Evolutionary conservation across 768 basidiomycete genomes (phyloP), one percentile per base, ranked within the genome.

Genomic region (Macrolepiota dolichaula): DNA sequence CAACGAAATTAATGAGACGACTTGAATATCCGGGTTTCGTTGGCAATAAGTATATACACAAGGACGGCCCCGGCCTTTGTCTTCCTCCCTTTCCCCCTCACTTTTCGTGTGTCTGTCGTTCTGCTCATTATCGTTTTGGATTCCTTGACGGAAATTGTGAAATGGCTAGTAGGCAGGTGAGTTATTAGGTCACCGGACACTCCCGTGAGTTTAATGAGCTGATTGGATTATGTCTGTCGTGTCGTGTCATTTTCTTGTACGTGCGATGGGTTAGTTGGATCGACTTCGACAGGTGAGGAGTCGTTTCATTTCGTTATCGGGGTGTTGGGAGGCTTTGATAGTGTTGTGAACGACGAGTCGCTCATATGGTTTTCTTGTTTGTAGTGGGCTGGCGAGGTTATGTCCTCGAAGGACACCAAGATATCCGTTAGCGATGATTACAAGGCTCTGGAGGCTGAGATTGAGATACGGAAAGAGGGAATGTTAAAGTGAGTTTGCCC

Each of bases 381-480:
- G 47, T 67, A 95, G 91, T 92, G 92, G 90, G 92, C 91, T 4
- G 92, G 91, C 44, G 93, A 96, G 75, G 89, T 91, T 66, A 92
- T 97, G 56, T 87, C 91, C 42, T 82, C 88, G 25, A 84, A 88
- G 64, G 91, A 94, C 70, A 49, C 7, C 35, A 96, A 91, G 80
- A 87, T 90, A 1, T 74, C 83, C 46, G 81, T 89, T 35, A 85
- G 89, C 2, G 88, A 89, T 25, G 93, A 94, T 64, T 90, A 96
- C 71, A 81, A 77, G 38, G 91, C 89, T 51, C 78, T 95, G 49
- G 92, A 96, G 73, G 81, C 82, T 67, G 94, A 96, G 69, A 85
- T 97, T 29, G 93, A 96, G 55, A 75, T 93, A 32, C 77, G 93
- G 53, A 84, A 85, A 68, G 83, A 85, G 49, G 93, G 94, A 29